phyloP scores from a whole-genome alignment of 2,329 filamentous ascomycete species.

The Paecilomyces formosus region DNA sequence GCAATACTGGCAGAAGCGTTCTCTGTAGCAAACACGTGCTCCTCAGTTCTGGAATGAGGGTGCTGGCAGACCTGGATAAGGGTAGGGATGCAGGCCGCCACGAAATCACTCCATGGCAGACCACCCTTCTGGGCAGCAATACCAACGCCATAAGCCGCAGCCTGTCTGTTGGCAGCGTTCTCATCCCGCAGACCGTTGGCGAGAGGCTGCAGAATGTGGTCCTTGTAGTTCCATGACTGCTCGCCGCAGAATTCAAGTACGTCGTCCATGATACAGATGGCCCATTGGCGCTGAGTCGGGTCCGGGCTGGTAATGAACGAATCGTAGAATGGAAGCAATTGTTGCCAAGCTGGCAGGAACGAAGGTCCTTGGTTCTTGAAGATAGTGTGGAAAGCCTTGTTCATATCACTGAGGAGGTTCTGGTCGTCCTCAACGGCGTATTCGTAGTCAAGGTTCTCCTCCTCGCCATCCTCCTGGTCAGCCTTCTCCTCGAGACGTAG shows the following conservation, averaged over 20 bases:
- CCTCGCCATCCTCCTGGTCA: slow-evolving; percentile 80
- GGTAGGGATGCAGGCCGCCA: slow-evolving; percentile 68
- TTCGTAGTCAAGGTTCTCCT: slow-evolving; percentile 76
- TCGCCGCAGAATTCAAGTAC: slow-evolving; percentile 93
- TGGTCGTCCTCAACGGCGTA: slow-evolving; percentile 97
- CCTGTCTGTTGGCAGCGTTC: slow-evolving; percentile 87
- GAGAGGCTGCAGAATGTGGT: slow-evolving; percentile 79
- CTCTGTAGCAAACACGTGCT: slow-evolving; percentile 94
- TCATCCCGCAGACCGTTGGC: slow-evolving; percentile 78
- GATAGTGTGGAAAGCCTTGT: slow-evolving; percentile 98
- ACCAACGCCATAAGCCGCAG: slow-evolving; percentile 90
- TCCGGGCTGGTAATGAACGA: slow-evolving; percentile 73
- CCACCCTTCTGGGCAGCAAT: slow-evolving; percentile 92
- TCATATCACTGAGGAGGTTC: slow-evolving; percentile 95
- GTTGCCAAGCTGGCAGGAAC: slow-evolving; percentile 85
- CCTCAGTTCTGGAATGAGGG: slow-evolving; percentile 75
- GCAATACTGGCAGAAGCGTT: slow-evolving; percentile 95
- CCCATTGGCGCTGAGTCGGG: slow-evolving; percentile 93
- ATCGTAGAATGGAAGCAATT: slow-evolving; percentile 76
- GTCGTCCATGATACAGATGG: slow-evolving; percentile 97
- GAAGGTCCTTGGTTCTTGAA: slow-evolving; percentile 89
- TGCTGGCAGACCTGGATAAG: slow-evolving; percentile 80
- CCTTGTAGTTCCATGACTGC: slow-evolving; percentile 78
- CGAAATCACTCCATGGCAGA: slow-evolving; percentile 77
- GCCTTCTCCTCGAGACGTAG: slow-evolving; percentile 77